Base-by-base conservation (phyloP, 495 filamentous ascomycete genomes). In the Pseudotulostoma volvatum region DNA sequence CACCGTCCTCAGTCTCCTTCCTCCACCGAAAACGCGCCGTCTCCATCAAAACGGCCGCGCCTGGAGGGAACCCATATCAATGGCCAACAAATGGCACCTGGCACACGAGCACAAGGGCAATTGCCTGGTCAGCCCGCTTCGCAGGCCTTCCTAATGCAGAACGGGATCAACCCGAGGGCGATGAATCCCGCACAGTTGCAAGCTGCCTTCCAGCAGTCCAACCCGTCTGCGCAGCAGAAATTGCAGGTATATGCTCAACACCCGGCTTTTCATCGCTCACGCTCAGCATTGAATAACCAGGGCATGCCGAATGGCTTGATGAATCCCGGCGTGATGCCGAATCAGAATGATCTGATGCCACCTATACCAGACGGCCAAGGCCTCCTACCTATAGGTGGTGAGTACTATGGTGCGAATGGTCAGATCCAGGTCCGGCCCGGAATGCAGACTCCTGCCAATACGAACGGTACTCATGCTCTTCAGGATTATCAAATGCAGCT, bases 401-500 rank as follows among this genome's bases (percentile, higher is more conserved):
- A 80, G 32, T 85, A 74, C 54, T 92, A 84, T 57, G 71, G 71
- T 43, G 58, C 67, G 38, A 71, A 68, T 49, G 69, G 60, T 42
- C 71, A 69, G 34, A 72, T 84, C 60, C 63, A 57, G 62, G 67
- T 48, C 34, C 52, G 70, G 54, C 47, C 67, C 61, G 50, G 69
- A 51, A 56, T 59, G 57, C 50, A 60, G 49, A 71, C 69, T 43
- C 64, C 67, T 53, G 61, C 67, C 31, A 53, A 54, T 9, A 56
- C 56, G 42, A 70, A 73, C 36, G 85, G 85, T 53, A 95, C 92
- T 50, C 87, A 94, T 56, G 92, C 92, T 28, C 67, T 97, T 39
- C 88, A 95, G 55, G 92, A 96, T 56, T 96, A 97, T 59, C 90
- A 97, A 62, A 94, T 95, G 90, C 90, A 97, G 52, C 66, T 97